phyloP scores from a whole-genome alignment of 176 grass and related monocot species.

The Lolium rigidum region DNA sequence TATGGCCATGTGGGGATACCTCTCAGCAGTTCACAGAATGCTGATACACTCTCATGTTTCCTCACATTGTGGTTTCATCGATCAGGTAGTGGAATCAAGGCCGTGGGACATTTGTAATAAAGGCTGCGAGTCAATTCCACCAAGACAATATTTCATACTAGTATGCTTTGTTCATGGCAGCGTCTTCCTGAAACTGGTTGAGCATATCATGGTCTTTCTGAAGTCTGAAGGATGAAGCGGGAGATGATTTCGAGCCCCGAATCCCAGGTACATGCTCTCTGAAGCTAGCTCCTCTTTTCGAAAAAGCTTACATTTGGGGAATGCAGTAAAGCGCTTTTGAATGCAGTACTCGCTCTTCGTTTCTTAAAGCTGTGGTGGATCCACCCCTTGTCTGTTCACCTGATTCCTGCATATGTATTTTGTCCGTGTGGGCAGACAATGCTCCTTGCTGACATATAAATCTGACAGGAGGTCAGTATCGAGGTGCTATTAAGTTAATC shows the following conservation, averaged over 20 bases:
- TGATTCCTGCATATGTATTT: background rate
- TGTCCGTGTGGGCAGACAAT: background rate
- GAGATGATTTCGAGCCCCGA: background rate
- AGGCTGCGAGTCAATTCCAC: background rate
- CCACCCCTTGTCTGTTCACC: background rate
- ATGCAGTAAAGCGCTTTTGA: background rate
- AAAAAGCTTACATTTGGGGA: constrained; percentile 2
- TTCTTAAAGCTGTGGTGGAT: background rate
- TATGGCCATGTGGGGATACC: constrained; percentile 10
- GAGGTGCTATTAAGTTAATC: background rate
- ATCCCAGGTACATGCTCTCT: constrained; percentile 18
- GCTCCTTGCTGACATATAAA: constrained; percentile 39
- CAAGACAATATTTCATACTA: background rate
- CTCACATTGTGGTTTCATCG: constrained; percentile 15
- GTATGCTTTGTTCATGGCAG: background rate
- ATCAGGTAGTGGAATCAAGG: background rate
- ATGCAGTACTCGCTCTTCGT: constrained; percentile 5
- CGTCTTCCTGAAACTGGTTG: background rate
- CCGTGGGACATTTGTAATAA: background rate
- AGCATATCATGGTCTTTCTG: background rate
- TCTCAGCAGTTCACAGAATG: background rate
- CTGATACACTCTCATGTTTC: background rate
- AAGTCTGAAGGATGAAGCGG: constrained; percentile 22
- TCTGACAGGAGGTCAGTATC: constrained; percentile 15
- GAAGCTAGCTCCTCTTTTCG: background rate